Conservation (phyloP, 768 basidiomycete species). For the Kwoniella bestiolae region DNA sequence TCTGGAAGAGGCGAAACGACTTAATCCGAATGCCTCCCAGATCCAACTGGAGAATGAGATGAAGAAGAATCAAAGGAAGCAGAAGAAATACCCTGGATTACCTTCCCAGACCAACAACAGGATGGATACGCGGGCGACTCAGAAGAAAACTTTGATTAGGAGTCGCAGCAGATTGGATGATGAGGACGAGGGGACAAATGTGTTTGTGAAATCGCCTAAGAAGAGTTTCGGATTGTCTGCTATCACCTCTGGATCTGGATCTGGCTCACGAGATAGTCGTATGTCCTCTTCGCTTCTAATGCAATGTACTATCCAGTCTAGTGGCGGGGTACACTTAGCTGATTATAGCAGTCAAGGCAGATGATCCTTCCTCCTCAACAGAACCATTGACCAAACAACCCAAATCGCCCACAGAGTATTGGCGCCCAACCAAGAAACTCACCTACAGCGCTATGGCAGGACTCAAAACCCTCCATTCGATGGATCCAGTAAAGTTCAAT, state of each 20-base stretch:
- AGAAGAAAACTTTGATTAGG: not conserved
- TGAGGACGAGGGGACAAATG: not conserved
- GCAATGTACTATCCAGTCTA: too few species aligned
- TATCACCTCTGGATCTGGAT: too few species aligned
- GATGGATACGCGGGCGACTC: too few species aligned
- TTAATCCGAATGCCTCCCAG: not conserved
- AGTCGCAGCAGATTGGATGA: not conserved
- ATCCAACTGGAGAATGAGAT: not conserved
- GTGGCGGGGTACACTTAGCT: not conserved
- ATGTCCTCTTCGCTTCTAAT: too few species aligned
- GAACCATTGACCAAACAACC: not conserved
- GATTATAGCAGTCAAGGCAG: slow-evolving; percentile 1
- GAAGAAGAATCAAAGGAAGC: not conserved
- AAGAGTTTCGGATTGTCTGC: slow-evolving; percentile 1
- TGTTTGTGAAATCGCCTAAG: slow-evolving; percentile 2
- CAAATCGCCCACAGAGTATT: slow-evolving; percentile 50
- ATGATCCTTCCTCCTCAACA: not conserved
- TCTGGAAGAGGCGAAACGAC: slow-evolving; percentile 5
- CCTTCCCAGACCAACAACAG: too few species aligned
- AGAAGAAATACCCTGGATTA: too few species aligned
- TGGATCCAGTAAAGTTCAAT: slow-evolving; percentile 69
- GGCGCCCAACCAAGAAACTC: slow-evolving; percentile 78
- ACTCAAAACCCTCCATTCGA: slow-evolving; percentile 68
- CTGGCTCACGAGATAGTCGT: too few species aligned
- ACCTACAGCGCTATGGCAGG: slow-evolving; percentile 84